Evolutionary conservation across 2,329 filamentous ascomycete species (phyloP), one percentile per base, ranked within the genome.

Genomic region (Fusarium nanum): DNA sequence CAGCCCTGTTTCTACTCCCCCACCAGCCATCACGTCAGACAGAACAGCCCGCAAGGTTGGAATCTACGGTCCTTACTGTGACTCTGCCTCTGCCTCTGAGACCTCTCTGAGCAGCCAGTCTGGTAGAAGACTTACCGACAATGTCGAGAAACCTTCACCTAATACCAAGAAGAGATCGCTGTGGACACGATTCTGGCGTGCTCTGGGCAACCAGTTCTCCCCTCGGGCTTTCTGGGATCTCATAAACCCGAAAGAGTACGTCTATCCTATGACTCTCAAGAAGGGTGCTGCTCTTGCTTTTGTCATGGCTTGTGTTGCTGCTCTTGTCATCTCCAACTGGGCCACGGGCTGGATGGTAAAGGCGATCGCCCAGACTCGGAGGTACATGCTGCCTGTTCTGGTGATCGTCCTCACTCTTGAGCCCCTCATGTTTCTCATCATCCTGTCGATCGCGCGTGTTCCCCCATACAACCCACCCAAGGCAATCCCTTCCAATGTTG

Each of bases 371-470:
- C 56, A 60, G 2, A 60, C 56, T 18, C 52, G 52, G 0, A 30
- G 52, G 7, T 60, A 60, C 18, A 60, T 60, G 52, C 5, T 60
- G 0, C 52, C 56, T 20, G 56, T 60, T 11, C 30, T 60, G 3
- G 52, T 60, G 3, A 60, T 60, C 12, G 56, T 60, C 3, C 56
- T 60, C 7, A 60, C 56, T 5, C 41, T 60, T 6, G 56, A 60
- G 9, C 56, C 56, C 13, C 58, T 58, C 3, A 60, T 60, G 53
- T 60, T 58, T n/a, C 53, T 60, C 23, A 60, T 58, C 11, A 60
- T 60, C 5, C 7, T 60, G 3, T 58, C 54, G 5, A 60, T 60
- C 28, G 58, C 58, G 0, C 37, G 57, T 2, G 54, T 60, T 4
- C 58, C 54, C 1, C 34, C 53, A 2, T 58, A 48, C 2, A 60